Base-by-base conservation (phyloP, 495 filamentous ascomycete species). In the Parachaetomium inaequale region DNA sequence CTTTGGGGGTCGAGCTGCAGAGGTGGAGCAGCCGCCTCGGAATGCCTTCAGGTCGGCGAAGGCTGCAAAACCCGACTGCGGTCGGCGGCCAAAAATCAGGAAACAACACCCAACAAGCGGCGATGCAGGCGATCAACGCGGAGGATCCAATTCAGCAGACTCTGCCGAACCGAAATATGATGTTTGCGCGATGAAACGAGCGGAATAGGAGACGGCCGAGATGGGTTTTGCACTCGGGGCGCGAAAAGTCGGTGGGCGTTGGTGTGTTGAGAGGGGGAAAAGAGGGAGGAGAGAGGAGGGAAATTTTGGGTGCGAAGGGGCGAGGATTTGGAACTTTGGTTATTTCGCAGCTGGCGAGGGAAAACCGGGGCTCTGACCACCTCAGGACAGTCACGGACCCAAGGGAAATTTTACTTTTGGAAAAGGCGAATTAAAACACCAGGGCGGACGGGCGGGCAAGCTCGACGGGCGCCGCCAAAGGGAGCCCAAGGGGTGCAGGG, bases 361-460 rank as follows among this genome's bases (percentile, higher is more conserved):
- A 79, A 81, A 81, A 79, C 74, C 74, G 76, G 79, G 79, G 75
- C 77, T 58, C 28, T 75, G 69, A 66, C 65, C 69, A 71, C 58
- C 52, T 64, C 42, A 61, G 70, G 68, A 72, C 66, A 74, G 73
- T 74, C 72, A 72, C 67, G 76, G 66, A 73, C 72, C 66, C 71
- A 69, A 70, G 72, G 70, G 70, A 75, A 70, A 70, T 62, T 76
- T 76, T 73, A 72, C 70, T 74, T 70, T 71, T 70, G 62, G 71
- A 75, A 52, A 76, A 76, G 54, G 68, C 75, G 75, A 76, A 78
- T 80, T 75, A 76, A 74, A 75, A 78, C 74, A 74, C 72, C 72
- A 74, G 64, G 63, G 19, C 5, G n/a, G 58, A 63, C 61, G 45
- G 46, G 31, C 34, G 8, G 57, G 32, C n/a, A 51, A 42, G 43